Evolutionary conservation across 2,329 filamentous ascomycete genomes (phyloP), one percentile per base, ranked within the genome.

Genomic region (Fusarium poae): DNA sequence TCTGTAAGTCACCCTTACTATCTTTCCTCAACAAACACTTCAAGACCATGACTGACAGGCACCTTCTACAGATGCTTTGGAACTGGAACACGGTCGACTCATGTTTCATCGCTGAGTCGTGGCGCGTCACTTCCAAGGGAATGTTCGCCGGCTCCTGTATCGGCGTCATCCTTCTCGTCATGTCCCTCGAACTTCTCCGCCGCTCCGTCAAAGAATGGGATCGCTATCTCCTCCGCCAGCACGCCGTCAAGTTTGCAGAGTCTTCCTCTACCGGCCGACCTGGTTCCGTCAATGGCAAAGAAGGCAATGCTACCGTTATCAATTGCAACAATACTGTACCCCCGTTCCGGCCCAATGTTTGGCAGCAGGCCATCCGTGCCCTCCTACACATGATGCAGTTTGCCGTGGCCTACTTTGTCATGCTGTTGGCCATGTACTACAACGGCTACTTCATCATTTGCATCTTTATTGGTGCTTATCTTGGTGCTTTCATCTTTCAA

Each of bases 121-220:
- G 92, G 92, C 89, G 89, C 74, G 86, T 95, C 77, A 89, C 82
- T 18, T 90, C 89, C 25, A 80, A 78, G 4, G 89, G 86, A 77
- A 91, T 91, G 85, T 95, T 97, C 76, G 92, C 91, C 48, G 92
- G 90, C 23, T 91, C 89, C 53, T 96, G 92, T 80, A 90, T 97
- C 74, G 92, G 91, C 63, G 89, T 93, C 35, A 83, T 93, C 65
- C 81, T 90, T n/a, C 88, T 97, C 54, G 91, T 92, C 70, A 84
- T 95, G 53, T 74, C 80, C 8, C 89, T 96, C 71, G 92, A 96
- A 75, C 81, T 89, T 59, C 84, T 96, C 23, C 91, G 93, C 50
- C 90, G 92, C 30, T 72, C 85, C 25, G 84, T 86, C 68, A 89
- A 91, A 71, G 91, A 94, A 77, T 95, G 90, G 78, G 92, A 96